Percentiles rank a stretch among this genome's conserved stretches.
These are phyloP conservation scores for Alternaria incomplexa DNA, from an alignment of 2,329 filamentous ascomycete genomes.

Conservation along the genomic window DNA sequence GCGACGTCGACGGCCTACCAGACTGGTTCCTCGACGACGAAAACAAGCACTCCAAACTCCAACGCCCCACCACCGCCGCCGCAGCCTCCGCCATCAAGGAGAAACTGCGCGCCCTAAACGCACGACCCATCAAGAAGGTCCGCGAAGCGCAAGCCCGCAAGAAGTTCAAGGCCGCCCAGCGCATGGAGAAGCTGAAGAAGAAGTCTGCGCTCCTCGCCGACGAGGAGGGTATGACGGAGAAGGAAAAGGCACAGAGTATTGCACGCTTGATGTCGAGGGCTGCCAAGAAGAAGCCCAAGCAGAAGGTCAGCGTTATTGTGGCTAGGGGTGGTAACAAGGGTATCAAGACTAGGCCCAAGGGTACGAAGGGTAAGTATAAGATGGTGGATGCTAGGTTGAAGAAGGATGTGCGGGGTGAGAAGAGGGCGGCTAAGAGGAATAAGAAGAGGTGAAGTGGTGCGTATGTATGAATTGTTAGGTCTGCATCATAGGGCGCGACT, in stretches of 20 bases:
- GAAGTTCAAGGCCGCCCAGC: constrained; percentile 92
- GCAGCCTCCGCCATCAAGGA: constrained; percentile 92
- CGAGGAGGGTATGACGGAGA: constrained; percentile 92
- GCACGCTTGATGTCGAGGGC: constrained; percentile 81
- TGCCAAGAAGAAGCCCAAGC: constrained; percentile 82
- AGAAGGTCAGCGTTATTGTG: constrained; percentile 85
- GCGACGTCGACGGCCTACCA: constrained; percentile 87
- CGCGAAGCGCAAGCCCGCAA: constrained; percentile 94
- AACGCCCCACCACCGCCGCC: constrained; percentile 90
- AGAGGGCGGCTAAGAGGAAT: constrained; percentile 79
- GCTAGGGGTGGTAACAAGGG: constrained; percentile 84
- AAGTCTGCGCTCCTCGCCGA: constrained; percentile 90
- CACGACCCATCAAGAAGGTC: constrained; percentile 98
- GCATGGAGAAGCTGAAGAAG: constrained; percentile 93
- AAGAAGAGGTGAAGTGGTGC: constrained; percentile 45
- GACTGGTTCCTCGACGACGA: constrained; percentile 99
- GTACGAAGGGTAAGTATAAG: constrained; percentile 95
- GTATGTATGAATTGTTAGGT: neutral
- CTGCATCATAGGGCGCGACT: neutral
- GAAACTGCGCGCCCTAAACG: constrained; percentile 90
- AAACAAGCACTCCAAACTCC: constrained; percentile 76
- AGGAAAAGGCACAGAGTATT: constrained; percentile 91
- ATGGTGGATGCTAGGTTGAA: constrained; percentile 96
- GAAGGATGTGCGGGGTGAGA: constrained; percentile 91
- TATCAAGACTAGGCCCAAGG: constrained; percentile 83